Evolutionary conservation across 2,329 filamentous ascomycete genomes (phyloP), one percentile per base, ranked within the genome.

Genomic region (Lasiodiplodia theobromae): DNA sequence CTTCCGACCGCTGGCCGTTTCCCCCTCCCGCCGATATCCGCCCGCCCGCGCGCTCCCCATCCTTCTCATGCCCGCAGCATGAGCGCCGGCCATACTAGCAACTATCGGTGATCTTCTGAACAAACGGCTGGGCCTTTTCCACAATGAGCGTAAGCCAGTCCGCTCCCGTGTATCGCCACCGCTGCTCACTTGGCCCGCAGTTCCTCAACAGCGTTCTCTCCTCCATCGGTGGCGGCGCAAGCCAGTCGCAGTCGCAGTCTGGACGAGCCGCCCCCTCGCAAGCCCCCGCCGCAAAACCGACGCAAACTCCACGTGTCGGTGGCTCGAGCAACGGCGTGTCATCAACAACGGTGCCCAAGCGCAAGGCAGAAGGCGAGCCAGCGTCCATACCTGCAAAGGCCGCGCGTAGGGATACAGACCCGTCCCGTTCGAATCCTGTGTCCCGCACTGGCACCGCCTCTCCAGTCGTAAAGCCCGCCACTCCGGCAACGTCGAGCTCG

Each of bases 331-430:
- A 78, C 37, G 73, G 77, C 64, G 51, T 47, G 51, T 70, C 73
- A 56, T 71, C 76, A 10, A 75, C 75, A 69, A 67, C 76, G 34
- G 74, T 76, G 73, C 76, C 74, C 49, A 82, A 81, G 72, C 78
- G 79, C 69, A 81, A 81, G 71, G 79, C 79, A 60, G 79, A 79
- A 25, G 74, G 76, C n/a, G 72, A 78, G 16, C 72, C 73, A 34
- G 76, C 76, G 38, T 70, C 69, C 66, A 73, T 70, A 57, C 74
- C 76, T 64, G 68, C 70, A 64, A 81, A 81, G 69, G 67, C 77
- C 21, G 74, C 74, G 69, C 75, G 78, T 28, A 79, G 76, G 52
- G 76, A 81, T 21, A 37, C 54, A 58, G 68, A 63, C 71, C 52
- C 67, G 57, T 21, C 70, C 62, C 53, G 66, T 31, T 69, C 68